Evolutionary conservation across 192 early-diverging fungal genomes (phyloP).

Genomic region (Backusella psychrophila): DNA sequence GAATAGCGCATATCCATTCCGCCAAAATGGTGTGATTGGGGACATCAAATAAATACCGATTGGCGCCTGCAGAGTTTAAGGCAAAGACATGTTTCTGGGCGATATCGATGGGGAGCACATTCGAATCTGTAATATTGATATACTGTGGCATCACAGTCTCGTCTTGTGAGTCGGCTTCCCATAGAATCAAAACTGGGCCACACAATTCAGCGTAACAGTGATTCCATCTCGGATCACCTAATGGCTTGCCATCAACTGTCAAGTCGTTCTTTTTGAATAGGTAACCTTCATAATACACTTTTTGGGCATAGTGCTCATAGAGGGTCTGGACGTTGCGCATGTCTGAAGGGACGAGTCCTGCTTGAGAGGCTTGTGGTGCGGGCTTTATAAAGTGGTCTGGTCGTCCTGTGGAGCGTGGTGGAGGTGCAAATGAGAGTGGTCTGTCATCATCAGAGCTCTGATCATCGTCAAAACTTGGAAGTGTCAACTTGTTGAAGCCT

Average conservation of each 20-base stretch:
- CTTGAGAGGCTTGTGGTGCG: constrained; percentile 7
- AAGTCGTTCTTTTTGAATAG: constrained; percentile 68
- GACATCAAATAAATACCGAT: constrained; percentile 62
- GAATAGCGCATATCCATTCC: constrained; percentile 66
- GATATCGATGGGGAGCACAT: constrained; percentile 56
- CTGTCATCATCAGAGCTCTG: constrained; percentile 14
- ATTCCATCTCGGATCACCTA: constrained; percentile 64
- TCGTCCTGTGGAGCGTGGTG: not conserved
- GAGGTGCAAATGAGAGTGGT: constrained; percentile 7
- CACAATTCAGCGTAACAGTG: constrained; percentile 72
- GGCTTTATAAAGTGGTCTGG: constrained; percentile 36
- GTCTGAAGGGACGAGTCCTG: constrained; percentile 30
- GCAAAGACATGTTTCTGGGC: constrained; percentile 58
- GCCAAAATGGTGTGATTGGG: constrained; percentile 49
- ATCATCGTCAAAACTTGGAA: not conserved
- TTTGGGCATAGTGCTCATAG: constrained; percentile 67
- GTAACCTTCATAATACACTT: constrained; percentile 69
- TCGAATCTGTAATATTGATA: constrained; percentile 76
- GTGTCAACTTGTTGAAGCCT: not conserved
- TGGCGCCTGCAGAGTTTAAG: constrained; percentile 68
- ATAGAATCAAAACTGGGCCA: constrained; percentile 66
- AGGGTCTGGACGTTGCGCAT: constrained; percentile 47
- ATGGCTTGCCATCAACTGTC: constrained; percentile 58
- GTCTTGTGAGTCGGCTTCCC: constrained; percentile 42
- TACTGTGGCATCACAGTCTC: constrained; percentile 59